These are phyloP conservation scores for Penicillium freii DNA, from an alignment of 2,329 filamentous ascomycete genomes.

Conservation along the genomic window DNA sequence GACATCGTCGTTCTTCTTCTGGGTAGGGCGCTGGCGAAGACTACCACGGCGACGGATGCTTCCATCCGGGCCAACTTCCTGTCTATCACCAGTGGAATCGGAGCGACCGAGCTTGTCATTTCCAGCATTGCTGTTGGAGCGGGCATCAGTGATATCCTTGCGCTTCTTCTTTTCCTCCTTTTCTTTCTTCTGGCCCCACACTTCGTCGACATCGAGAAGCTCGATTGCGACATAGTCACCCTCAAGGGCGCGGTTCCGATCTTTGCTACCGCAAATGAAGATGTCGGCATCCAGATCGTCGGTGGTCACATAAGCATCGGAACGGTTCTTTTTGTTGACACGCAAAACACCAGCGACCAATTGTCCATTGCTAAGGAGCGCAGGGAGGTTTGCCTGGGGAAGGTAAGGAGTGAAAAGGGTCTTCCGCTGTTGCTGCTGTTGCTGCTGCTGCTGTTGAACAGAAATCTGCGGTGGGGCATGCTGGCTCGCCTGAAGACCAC, in stretches of 20 bases:
- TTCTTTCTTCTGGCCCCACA: conserved; percentile 97
- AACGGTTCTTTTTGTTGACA: conserved; percentile 99
- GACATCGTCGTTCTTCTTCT: conserved; percentile 99
- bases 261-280: conserved; percentile 99
- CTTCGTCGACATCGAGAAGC: conserved; percentile 94
- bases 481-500: conserved; percentile 66
- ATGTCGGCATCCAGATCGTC: conserved; percentile 95
- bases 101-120: conserved; percentile 59
- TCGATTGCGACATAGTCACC: conserved; percentile 95
- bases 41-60: conserved; percentile 90
- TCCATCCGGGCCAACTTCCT: conserved; percentile 65
- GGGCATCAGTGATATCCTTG: conserved; percentile 94
- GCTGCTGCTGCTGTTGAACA: conserved; percentile 59
- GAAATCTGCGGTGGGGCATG: conserved; percentile 65
- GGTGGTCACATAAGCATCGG: conserved; percentile 95
- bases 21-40: conserved; percentile 91
- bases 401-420: conserved; percentile 98
- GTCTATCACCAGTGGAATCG: conserved; percentile 64
- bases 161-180: conserved; percentile 99
- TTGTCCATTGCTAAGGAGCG: conserved; percentile 84
- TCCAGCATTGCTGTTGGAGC: conserved; percentile 71
- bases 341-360: conserved; percentile 94
- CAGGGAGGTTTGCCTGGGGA: conserved; percentile 88
- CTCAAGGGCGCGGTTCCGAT: conserved; percentile 93
- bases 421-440: conserved; percentile 83